Evolutionary conservation across 192 early-diverging fungal species (phyloP).

Genomic region (Linnemannia elongata): DNA sequence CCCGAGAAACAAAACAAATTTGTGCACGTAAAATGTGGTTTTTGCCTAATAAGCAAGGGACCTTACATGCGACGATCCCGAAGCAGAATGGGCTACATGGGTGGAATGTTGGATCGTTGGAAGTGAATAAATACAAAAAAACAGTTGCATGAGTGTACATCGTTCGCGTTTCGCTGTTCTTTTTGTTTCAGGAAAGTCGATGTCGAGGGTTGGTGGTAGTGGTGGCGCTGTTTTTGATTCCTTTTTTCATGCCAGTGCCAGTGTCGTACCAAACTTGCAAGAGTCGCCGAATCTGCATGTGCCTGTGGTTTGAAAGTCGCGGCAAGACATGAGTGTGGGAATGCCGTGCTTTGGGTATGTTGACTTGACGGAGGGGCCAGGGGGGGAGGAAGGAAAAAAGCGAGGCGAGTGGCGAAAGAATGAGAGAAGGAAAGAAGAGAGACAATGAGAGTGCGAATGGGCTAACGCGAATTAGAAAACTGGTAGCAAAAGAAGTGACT

Average conservation of each 20-base stretch:
- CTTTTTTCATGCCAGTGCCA: neutral
- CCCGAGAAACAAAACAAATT: neutral
- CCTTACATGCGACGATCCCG: neutral
- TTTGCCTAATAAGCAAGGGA: neutral
- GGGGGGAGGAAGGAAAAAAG: neutral
- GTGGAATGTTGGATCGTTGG: neutral
- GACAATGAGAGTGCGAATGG: neutral
- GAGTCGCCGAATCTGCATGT: constrained; percentile 9
- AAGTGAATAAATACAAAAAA: neutral
- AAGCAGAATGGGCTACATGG: neutral
- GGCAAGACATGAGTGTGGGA: constrained; percentile 3
- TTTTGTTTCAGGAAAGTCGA: neutral
- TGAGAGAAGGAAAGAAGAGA: neutral
- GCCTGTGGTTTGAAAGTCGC: constrained; percentile 19
- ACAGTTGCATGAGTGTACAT: neutral
- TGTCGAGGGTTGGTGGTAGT: neutral
- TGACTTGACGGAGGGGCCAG: neutral
- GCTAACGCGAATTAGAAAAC: too few relatives aligned
- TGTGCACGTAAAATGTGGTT: neutral
- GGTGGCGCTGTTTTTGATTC: neutral
- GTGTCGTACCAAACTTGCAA: constrained; percentile 29
- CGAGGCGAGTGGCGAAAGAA: neutral
- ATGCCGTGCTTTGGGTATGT: neutral
- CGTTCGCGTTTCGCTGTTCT: neutral
- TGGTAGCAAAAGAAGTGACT: neutral